These are phyloP conservation scores for Trichoderma breve DNA, from an alignment of 2,329 filamentous ascomycete genomes.

Conservation along the genomic window DNA sequence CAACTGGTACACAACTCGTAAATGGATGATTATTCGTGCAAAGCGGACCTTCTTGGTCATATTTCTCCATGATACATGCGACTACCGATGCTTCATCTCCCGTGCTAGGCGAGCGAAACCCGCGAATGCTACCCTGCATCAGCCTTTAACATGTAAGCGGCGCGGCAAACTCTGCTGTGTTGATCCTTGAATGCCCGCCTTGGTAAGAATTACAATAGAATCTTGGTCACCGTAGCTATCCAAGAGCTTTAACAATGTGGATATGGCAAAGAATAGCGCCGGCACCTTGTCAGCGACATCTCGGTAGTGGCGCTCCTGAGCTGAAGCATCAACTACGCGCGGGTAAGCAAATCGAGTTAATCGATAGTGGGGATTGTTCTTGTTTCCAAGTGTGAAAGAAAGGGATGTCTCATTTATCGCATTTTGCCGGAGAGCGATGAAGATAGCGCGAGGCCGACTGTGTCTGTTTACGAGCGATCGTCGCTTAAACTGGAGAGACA, in stretches of 20 bases:
- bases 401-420: background rate
- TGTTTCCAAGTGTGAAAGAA: background rate
- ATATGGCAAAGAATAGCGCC: background rate
- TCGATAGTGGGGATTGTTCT: background rate
- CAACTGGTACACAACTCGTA: background rate
- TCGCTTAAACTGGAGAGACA: background rate
- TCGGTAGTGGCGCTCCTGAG: background rate
- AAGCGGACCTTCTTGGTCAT: too few relatives aligned
- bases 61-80: background rate
- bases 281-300: background rate
- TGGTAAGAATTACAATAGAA: background rate
- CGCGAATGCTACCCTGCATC: background rate
- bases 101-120: background rate
- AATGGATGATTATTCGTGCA: fast-evolving
- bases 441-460: background rate
- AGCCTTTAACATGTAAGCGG: background rate
- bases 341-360: background rate
- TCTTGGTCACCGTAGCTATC: background rate
- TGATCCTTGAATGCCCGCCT: background rate
- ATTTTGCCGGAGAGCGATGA: background rate
- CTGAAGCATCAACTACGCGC: too few relatives aligned
- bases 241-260: too few relatives aligned
- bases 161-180: background rate
- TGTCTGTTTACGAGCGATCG: background rate
- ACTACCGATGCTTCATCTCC: background rate